These are phyloP conservation scores for Emergomyces orientalis DNA, from an alignment of 2,329 filamentous ascomycete species.

Conservation along the genomic window DNA sequence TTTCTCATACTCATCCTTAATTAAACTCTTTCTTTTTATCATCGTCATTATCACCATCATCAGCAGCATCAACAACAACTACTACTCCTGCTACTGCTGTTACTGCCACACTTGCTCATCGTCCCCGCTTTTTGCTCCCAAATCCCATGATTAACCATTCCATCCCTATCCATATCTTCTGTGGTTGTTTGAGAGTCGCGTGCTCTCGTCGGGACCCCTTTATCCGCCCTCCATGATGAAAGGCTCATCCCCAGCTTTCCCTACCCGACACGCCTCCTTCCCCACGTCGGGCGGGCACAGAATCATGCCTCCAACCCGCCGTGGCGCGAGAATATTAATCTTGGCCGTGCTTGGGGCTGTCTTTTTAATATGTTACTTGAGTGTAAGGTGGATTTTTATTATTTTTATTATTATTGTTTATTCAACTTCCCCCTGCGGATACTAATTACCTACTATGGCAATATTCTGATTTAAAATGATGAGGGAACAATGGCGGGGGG, in stretches of 20 bases:
- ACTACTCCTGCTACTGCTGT: neutral
- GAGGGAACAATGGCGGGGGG: no score
- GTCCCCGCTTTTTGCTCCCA: neutral
- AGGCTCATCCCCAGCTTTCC: neutral
- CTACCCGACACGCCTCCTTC: neutral
- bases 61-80: no score
- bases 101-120: neutral
- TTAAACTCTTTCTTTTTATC: no score
- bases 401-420: neutral
- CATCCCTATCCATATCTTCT: neutral
- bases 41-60: no score
- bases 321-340: conserved; percentile 53
- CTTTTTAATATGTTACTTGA: conserved; percentile 64
- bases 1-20: no score
- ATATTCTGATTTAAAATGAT: no score
- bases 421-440: neutral
- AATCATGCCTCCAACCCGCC: conserved; percentile 59
- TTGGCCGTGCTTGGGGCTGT: conserved; percentile 56
- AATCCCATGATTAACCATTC: neutral
- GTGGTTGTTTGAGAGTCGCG: conserved; percentile 1
- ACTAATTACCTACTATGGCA: no score
- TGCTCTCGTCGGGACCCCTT: neutral
- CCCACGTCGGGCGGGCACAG: neutral
- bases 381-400: conserved; percentile 41
- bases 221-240: conserved; percentile 1